phyloP scores from a whole-genome alignment of 129 eudicot genomes.

The Lactuca saligna region DNA sequence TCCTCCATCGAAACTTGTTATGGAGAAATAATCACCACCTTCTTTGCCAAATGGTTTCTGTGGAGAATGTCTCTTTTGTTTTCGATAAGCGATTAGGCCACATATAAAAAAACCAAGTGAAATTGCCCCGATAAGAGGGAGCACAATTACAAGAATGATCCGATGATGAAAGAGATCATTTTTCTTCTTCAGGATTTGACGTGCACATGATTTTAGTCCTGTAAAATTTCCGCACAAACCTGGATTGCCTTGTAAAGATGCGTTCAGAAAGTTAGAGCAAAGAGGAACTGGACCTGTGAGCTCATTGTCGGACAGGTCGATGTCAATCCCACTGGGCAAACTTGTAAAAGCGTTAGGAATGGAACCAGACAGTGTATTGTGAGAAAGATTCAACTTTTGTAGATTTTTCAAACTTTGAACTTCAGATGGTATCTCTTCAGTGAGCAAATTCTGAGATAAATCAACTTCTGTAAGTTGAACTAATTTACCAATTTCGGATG shows the following conservation, averaged over 20 bases:
- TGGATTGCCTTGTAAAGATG: slow-evolving; percentile 11
- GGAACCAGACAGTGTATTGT: slow-evolving; percentile 21
- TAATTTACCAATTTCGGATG: slow-evolving; percentile 1
- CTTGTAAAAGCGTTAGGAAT: slow-evolving; percentile 5
- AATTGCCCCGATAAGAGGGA: no score
- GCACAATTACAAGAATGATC: no score
- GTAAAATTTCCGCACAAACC: slow-evolving; percentile 15
- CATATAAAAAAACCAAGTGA: no score
- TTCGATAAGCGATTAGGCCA: no score
- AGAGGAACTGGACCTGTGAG: slow-evolving; percentile 4
- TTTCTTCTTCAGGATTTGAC: no score
- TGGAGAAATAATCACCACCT: no score
- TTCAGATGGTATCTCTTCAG: slow-evolving; percentile 30
- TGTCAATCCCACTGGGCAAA: no score
- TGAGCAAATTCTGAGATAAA: slow-evolving; percentile 26
- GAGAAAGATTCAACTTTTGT: slow-evolving; percentile 8
- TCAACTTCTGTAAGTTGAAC: slow-evolving; percentile 14
- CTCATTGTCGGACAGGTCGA: slow-evolving; percentile 14
- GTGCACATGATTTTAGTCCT: no score
- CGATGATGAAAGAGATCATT: no score
- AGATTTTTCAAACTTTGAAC: slow-evolving; percentile 3
- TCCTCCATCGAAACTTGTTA: no score
- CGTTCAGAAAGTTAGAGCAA: background rate
- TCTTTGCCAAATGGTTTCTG: no score
- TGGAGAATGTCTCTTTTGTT: no score